Conservation (phyloP, 305 asterid species). For the Fraxinus latifolia region DNA sequence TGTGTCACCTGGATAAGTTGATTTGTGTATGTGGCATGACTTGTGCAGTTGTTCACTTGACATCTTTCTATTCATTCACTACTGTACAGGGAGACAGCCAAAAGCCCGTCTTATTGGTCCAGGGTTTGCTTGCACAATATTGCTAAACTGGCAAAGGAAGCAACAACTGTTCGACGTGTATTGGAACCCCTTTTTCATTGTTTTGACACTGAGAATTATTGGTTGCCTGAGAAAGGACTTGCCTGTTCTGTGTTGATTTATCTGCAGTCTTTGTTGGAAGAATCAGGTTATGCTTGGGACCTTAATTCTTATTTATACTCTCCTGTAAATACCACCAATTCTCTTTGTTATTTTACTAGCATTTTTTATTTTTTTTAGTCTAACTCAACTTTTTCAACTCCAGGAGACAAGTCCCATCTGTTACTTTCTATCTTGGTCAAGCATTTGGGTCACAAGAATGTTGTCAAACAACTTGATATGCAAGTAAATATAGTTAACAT, state of each 20-base stretch:
- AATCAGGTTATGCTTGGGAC: constrained; percentile 37
- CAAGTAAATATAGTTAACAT: constrained; percentile 38
- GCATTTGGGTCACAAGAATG: constrained; percentile 51
- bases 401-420: constrained; percentile 50
- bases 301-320: constrained; percentile 6
- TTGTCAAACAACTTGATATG: constrained; percentile 34
- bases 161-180: constrained; percentile 51
- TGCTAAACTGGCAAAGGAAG: constrained; percentile 47
- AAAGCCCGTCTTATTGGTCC: constrained; percentile 50
- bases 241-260: constrained; percentile 39
- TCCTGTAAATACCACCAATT: constrained; percentile 4
- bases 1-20: background rate
- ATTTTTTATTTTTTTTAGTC: background rate
- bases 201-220: constrained; percentile 46
- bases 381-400: constrained; percentile 7
- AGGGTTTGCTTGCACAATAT: constrained; percentile 43
- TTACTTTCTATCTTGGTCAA: constrained; percentile 42
- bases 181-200: constrained; percentile 46
- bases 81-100: constrained; percentile 36
- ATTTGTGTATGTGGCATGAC: background rate
- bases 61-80: constrained; percentile 18
- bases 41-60: constrained; percentile 2
- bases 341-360: background rate
- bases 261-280: constrained; percentile 45
- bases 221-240: constrained; percentile 45